Conservation (phyloP, 2,329 filamentous ascomycete genomes). For the Salinomyces thailandicus region DNA sequence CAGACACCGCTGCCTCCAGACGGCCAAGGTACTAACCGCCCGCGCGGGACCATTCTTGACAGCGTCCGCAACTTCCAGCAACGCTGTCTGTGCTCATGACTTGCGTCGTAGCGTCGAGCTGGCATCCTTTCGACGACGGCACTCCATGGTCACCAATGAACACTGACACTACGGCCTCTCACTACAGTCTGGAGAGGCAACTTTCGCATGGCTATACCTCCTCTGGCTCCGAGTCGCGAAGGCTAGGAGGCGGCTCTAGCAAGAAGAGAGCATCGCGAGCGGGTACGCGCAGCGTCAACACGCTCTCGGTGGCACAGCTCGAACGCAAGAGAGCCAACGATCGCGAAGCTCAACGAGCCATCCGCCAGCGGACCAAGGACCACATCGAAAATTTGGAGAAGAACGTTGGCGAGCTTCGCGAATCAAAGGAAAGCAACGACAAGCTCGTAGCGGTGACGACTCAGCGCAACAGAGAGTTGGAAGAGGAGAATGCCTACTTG, state of each 20-base stretch:
- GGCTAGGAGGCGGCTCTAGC: conserved; percentile 20
- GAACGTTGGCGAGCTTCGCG: conserved; percentile 42
- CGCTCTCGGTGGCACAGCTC: conserved; percentile 47
- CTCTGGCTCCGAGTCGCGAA: conserved; percentile 20
- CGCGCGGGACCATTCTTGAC: too few species aligned
- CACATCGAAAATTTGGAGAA: conserved; percentile 49
- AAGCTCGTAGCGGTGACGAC: conserved; percentile 41
- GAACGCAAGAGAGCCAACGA: conserved; percentile 52
- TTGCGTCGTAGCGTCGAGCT: conserved; percentile 22
- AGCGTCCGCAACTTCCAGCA: background rate
- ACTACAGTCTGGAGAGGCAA: conserved; percentile 14
- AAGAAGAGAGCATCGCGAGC: conserved; percentile 44
- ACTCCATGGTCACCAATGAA: conserved; percentile 24
- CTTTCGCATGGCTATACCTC: conserved; percentile 21
- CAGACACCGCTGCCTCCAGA: too few species aligned
- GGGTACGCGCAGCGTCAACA: conserved; percentile 47
- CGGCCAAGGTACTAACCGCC: too few species aligned
- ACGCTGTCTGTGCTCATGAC: conserved; percentile 16
- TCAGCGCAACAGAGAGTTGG: conserved; percentile 43
- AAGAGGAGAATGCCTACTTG: conserved; percentile 45
- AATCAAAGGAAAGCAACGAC: conserved; percentile 36
- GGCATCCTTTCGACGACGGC: conserved; percentile 20
- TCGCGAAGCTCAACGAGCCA: conserved; percentile 49
- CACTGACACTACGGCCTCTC: conserved; percentile 14
- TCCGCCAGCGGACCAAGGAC: conserved; percentile 48